phyloP scores from a whole-genome alignment of 148 eudicot species.

The Tetragonia tetragonoides region DNA sequence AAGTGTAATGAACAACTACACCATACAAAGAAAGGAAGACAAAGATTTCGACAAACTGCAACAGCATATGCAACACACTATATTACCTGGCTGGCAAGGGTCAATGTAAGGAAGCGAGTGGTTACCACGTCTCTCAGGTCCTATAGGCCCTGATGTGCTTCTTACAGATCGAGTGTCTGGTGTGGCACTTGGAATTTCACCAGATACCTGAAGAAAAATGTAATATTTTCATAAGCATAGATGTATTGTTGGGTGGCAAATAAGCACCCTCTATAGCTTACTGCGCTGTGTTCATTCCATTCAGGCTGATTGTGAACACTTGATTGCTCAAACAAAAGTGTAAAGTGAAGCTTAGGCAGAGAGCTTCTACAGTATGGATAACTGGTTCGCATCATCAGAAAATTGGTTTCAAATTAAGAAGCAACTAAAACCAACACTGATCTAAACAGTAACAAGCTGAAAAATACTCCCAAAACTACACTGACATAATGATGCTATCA shows the following conservation, averaged over 20 bases:
- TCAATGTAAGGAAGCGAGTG: constrained; percentile 73
- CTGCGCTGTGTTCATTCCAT: not conserved
- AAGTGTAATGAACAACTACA: constrained; percentile 10
- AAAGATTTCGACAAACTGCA: not conserved
- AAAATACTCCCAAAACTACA: too few relatives aligned
- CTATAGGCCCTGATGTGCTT: constrained; percentile 92
- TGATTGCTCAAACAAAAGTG: not conserved
- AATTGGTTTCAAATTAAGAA: too few relatives aligned
- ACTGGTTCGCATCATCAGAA: too few relatives aligned
- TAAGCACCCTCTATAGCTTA: not conserved
- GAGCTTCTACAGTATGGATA: too few relatives aligned
- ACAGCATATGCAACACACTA: not conserved
- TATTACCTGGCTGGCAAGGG: constrained; percentile 85
- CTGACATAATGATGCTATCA: too few relatives aligned
- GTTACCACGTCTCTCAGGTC: constrained; percentile 73
- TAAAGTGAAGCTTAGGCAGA: too few relatives aligned
- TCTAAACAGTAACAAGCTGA: too few relatives aligned
- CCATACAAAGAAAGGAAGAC: not conserved
- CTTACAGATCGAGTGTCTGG: constrained; percentile 82
- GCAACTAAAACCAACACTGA: too few relatives aligned
- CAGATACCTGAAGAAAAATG: constrained; percentile 62
- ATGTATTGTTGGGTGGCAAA: not conserved
- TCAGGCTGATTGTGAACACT: not conserved
- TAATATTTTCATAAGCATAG: not conserved
- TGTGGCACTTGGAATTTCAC: constrained; percentile 80